These are phyloP conservation scores for Phytopythium ostracodes DNA, from an alignment of 352 stramenopile species.

Conservation along the genomic window DNA sequence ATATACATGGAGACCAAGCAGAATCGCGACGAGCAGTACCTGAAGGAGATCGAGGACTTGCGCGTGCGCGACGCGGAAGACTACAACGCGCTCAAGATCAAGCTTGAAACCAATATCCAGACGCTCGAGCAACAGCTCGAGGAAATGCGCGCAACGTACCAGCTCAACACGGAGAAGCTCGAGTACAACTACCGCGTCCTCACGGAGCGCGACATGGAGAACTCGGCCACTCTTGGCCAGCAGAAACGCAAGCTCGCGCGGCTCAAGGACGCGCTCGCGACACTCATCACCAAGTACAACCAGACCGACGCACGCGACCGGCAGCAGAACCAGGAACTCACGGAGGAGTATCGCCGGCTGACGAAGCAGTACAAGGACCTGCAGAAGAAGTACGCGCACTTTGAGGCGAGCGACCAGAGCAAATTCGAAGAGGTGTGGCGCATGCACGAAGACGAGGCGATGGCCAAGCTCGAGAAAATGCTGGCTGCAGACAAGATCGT, in stretches of 20 bases:
- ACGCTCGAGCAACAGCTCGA: conserved; percentile 95
- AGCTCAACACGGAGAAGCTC: conserved; percentile 96
- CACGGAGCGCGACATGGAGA: conserved; percentile 94
- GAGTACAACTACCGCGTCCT: conserved; percentile 97
- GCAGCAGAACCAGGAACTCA: conserved; percentile 91
- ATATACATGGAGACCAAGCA: conserved; percentile 92
- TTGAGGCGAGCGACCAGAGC: conserved; percentile 84
- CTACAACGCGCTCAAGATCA: conserved; percentile 96
- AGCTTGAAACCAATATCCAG: conserved; percentile 95
- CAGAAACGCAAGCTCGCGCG: conserved; percentile 93
- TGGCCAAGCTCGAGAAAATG: conserved; percentile 82
- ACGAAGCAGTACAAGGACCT: conserved; percentile 96
- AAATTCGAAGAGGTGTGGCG: conserved; percentile 88
- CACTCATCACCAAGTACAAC: conserved; percentile 90
- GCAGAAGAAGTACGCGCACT: conserved; percentile 94
- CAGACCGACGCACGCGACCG: conserved; percentile 85
- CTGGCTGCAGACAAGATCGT: conserved; percentile 88
- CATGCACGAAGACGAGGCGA: conserved; percentile 91
- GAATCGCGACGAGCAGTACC: conserved; percentile 82
- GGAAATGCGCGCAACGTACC: conserved; percentile 94
- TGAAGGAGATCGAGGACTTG: conserved; percentile 91
- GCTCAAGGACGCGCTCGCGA: conserved; percentile 90
- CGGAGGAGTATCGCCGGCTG: conserved; percentile 90
- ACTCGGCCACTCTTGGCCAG: conserved; percentile 88
- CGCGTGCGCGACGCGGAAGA: conserved; percentile 90